Evolutionary conservation across 2,329 filamentous ascomycete genomes (phyloP).

Genomic region (Cladophialophora carrionii): DNA sequence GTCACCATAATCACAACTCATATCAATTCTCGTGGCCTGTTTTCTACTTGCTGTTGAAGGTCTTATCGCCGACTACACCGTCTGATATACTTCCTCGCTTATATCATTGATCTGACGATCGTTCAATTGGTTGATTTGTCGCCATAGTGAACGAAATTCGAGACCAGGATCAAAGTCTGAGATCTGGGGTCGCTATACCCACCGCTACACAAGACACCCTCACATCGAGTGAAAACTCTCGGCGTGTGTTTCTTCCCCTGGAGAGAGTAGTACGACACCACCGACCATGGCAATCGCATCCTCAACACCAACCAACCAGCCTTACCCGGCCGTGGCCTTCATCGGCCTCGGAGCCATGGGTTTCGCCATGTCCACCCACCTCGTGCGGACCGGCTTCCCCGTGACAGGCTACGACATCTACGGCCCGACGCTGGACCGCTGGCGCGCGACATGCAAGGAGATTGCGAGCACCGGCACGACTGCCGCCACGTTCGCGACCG

Average conservation of each 20-base stretch:
- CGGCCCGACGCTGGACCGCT: slow-evolving; percentile 66
- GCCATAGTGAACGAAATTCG: too few species aligned
- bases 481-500: slow-evolving; percentile 53
- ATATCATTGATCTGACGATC: too few species aligned
- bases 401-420: slow-evolving; percentile 75
- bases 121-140: too few species aligned
- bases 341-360: slow-evolving; percentile 81
- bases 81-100: too few species aligned
- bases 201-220: too few species aligned
- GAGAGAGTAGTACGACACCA: background rate
- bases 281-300: slow-evolving; percentile 1
- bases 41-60: too few species aligned
- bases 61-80: too few species aligned
- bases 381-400: slow-evolving; percentile 67
- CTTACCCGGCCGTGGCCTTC: slow-evolving; percentile 62
- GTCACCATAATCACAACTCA: too few species aligned
- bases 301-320: slow-evolving; percentile 25
- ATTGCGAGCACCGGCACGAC: slow-evolving; percentile 58
- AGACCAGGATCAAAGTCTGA: too few species aligned
- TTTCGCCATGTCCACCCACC: slow-evolving; percentile 77
- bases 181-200: too few species aligned
- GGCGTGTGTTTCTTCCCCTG: background rate
- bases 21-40: too few species aligned
- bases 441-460: slow-evolving; percentile 64
- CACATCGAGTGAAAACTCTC: background rate